These are phyloP conservation scores for Moniliella sp. DNA, from an alignment of 1,284 basidiomycete species.

Conservation along the genomic window DNA sequence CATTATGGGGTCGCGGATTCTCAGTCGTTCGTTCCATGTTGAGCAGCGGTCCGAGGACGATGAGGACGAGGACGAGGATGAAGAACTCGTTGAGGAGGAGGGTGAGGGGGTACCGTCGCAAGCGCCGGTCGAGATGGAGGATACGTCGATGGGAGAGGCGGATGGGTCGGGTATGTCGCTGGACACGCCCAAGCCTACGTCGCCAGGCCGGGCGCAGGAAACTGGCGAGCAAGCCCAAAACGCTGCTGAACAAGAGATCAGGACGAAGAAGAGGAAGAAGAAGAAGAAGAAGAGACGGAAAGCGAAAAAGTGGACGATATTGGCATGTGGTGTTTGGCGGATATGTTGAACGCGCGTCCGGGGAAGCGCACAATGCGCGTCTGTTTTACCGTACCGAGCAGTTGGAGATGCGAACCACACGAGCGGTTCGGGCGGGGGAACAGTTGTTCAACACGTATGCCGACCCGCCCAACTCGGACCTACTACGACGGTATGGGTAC, in stretches of 20 bases:
- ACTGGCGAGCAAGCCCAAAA: too few relatives aligned
- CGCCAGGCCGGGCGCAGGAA: too few relatives aligned
- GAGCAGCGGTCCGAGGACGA: constrained; percentile 9
- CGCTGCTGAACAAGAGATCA: too few relatives aligned
- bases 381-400: constrained; percentile 55
- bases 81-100: constrained; percentile 7
- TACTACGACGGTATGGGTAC: constrained; percentile 78
- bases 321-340: constrained; percentile 88
- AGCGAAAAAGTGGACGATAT: constrained; percentile 42
- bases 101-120: too few relatives aligned
- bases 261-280: too few relatives aligned
- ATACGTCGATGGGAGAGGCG: too few relatives aligned
- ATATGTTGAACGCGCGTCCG: constrained; percentile 42
- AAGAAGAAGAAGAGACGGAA: constrained; percentile 13
- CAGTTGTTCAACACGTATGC: constrained; percentile 90
- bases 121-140: too few relatives aligned
- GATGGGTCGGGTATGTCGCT: too few relatives aligned
- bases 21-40: constrained; percentile 71
- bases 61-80: constrained; percentile 3
- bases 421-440: constrained; percentile 51
- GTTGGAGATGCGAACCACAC: constrained; percentile 62
- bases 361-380: constrained; percentile 37
- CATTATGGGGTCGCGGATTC: constrained; percentile 71
- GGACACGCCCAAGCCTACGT: too few relatives aligned
- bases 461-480: constrained; percentile 77